Percentiles rank a stretch among this genome's conserved stretches.
These are phyloP conservation scores for Alternaria solani DNA, from an alignment of 2,329 filamentous ascomycete genomes.

Conservation along the genomic window DNA sequence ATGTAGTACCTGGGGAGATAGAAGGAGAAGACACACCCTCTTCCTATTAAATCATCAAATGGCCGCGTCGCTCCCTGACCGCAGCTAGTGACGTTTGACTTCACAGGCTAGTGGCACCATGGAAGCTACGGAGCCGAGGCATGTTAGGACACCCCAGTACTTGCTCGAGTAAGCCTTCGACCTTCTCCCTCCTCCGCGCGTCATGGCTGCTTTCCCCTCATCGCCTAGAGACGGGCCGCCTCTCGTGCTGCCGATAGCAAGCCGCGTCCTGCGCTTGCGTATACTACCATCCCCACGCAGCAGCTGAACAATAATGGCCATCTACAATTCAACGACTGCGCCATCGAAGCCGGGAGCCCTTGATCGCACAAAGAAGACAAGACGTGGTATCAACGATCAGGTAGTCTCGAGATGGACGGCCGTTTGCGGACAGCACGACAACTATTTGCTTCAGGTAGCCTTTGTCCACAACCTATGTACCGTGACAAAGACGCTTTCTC, in stretches of 20 bases:
- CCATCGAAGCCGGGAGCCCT: not conserved
- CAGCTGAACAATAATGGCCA: slow-evolving; percentile 12
- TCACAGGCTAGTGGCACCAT: slow-evolving; percentile 9
- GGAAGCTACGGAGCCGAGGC: slow-evolving; percentile 20
- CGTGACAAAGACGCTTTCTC: slow-evolving; percentile 29
- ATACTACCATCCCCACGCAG: slow-evolving; percentile 4
- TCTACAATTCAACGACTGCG: not conserved
- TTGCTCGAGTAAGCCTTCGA: not conserved
- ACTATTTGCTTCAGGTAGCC: slow-evolving; percentile 25
- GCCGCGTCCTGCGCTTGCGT: not conserved
- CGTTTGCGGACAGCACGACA: slow-evolving; percentile 29
- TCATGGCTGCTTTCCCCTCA: slow-evolving; percentile 12
- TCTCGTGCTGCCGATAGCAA: not conserved
- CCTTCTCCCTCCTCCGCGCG: not conserved
- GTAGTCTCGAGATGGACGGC: slow-evolving; percentile 12
- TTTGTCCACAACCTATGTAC: slow-evolving; percentile 24
- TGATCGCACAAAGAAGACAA: slow-evolving; percentile 29
- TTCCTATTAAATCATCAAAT: not conserved
- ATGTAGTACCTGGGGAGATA: not conserved
- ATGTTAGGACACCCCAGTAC: slow-evolving; percentile 1
- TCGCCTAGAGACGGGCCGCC: not conserved
- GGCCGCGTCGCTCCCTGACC: slow-evolving; percentile 1
- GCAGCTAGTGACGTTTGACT: slow-evolving; percentile 9
- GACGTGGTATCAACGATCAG: slow-evolving; percentile 13
- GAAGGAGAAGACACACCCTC: not conserved